Evolutionary conservation across 176 grass and related monocot species (phyloP), one percentile per base, ranked within the genome.

Genomic region (Chloris gayana): DNA sequence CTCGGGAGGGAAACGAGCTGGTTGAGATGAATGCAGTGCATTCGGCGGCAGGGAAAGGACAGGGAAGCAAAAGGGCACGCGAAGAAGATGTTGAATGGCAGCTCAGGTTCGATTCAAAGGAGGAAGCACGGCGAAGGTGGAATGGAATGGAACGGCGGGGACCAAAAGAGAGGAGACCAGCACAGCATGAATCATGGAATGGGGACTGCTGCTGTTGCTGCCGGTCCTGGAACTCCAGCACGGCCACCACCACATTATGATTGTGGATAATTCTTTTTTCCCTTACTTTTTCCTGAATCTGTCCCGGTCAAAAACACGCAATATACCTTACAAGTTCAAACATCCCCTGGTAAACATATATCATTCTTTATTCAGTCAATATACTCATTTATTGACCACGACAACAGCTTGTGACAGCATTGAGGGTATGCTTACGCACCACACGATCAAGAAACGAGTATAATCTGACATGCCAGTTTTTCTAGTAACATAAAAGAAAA

Each of bases 181-280:
- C 58, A 61, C 3, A 61, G 58, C 58, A 61, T 29, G 58, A 61
- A 61, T 13, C 58, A 61, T 27, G 58, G 25, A 25, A 29, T 61
- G 58, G 58, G 58, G 58, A 29, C 56, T 58, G 56, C 56, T 58
- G 56, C 56, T 58, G 56, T n/a, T 58, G 56, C 56, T 58, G 22
- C n/a, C 56, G 56, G 56, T 58, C 56, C 56, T 58, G 1, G 11
- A 3, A 58, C 56, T 58, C 56, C 56, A 58, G 56, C 56, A 14
- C 58, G 11, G 24, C 58, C 58, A 50, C 58, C 58, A 50, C 47
- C 47, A 15, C 47, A 50, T 15, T 9, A n/a, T n/a, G 53, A n/a
- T 50, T 50, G 53, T 56, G 53, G 53, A 56, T 54, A 54, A 54
- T 2, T 9, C 9, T 56, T n/a, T 56, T 56, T 56, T 22, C 4